phyloP scores from a whole-genome alignment of 345 rosid genomes.

The Linum lewisii region DNA sequence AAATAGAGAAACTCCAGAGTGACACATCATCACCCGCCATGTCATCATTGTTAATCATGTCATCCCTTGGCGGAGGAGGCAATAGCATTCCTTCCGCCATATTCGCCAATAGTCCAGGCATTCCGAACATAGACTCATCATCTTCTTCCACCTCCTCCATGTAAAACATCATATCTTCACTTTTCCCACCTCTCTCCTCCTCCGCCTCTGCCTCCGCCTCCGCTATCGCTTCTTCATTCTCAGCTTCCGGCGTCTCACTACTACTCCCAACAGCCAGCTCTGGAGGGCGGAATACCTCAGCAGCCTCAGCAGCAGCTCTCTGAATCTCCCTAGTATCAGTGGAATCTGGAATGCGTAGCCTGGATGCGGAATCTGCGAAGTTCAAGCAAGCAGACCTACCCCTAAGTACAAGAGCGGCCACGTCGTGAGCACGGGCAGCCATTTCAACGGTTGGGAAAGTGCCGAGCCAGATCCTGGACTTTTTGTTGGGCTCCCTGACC shows the following conservation, averaged over 20 bases:
- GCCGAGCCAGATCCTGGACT: slow-evolving; percentile 82
- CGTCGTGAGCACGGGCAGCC: slow-evolving; percentile 94
- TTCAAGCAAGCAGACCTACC: slow-evolving; percentile 74
- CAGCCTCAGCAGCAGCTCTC: slow-evolving; percentile 62
- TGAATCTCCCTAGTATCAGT: slow-evolving; percentile 55
- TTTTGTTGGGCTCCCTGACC: slow-evolving; percentile 75
- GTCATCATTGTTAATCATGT: slow-evolving; percentile 29
- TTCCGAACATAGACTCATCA: slow-evolving; percentile 26
- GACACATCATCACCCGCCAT: slow-evolving; percentile 27
- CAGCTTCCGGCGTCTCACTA: not conserved
- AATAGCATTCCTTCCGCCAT: slow-evolving; percentile 81
- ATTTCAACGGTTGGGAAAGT: slow-evolving; percentile 63
- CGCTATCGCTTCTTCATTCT: too few species aligned
- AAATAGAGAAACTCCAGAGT: slow-evolving; percentile 46
- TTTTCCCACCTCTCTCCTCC: slow-evolving; percentile 1
- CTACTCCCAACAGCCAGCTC: slow-evolving; percentile 8
- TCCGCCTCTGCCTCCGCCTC: not conserved
- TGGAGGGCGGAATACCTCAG: slow-evolving; percentile 31
- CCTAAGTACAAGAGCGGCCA: slow-evolving; percentile 63
- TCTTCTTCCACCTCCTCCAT: slow-evolving; percentile 46
- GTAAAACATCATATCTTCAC: slow-evolving; percentile 22
- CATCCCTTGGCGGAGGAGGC: slow-evolving; percentile 53
- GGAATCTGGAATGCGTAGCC: slow-evolving; percentile 57
- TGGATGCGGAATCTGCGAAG: slow-evolving; percentile 77
- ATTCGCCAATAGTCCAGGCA: slow-evolving; percentile 44